Evolutionary conservation across 495 filamentous ascomycete genomes (phyloP).

Genomic region (Talaromyces stipitatus): DNA sequence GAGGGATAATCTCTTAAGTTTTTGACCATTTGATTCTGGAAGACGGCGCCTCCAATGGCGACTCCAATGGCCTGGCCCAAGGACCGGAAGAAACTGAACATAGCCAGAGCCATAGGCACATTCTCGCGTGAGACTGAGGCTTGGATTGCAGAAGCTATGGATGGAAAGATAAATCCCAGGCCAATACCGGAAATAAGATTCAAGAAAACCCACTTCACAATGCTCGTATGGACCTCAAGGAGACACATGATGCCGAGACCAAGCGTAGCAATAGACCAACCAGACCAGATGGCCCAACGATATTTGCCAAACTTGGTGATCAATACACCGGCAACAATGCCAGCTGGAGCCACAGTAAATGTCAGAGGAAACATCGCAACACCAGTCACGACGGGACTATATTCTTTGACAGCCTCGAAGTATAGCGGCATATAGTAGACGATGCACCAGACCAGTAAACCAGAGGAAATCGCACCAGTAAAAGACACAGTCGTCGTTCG

Average conservation of each 20-base stretch:
- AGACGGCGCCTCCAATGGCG: conserved; percentile 46
- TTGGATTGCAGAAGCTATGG: conserved; percentile 26
- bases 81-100: conserved; percentile 50
- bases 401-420: background rate
- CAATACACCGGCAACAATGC: background rate
- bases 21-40: conserved; percentile 40
- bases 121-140: conserved; percentile 24
- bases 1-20: no score
- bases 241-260: background rate
- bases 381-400: background rate
- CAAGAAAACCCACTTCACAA: conserved; percentile 15
- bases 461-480: conserved; percentile 14
- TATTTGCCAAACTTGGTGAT: background rate
- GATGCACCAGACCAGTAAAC: conserved; percentile 4
- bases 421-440: conserved; percentile 1
- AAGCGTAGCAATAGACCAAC: background rate
- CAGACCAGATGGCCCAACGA: background rate
- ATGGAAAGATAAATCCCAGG: conserved; percentile 15
- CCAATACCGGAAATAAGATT: conserved; percentile 20
- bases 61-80: conserved; percentile 55
- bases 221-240: conserved; percentile 10
- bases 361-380: background rate
- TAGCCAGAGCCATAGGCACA: conserved; percentile 27
- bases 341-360: background rate
- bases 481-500: conserved; percentile 6